These are phyloP conservation scores for Suillus occidentalis DNA, from an alignment of 768 basidiomycete genomes.

Conservation along the genomic window DNA sequence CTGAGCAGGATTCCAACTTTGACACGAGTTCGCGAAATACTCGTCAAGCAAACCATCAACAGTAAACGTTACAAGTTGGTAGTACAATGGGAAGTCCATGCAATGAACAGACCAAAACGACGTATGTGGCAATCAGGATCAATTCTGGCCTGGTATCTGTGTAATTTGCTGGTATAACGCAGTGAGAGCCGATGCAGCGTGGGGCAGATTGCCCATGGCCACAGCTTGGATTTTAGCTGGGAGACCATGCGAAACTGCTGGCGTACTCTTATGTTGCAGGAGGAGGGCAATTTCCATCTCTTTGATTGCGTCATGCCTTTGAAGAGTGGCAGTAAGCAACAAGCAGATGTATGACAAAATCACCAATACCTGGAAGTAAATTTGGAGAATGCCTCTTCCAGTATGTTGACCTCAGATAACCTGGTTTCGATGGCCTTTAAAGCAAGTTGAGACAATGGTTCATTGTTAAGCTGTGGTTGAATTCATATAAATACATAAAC, in stretches of 20 bases:
- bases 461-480: slow-evolving; percentile 6
- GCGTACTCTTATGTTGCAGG: slow-evolving; percentile 1
- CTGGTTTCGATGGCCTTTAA: background rate
- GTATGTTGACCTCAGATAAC: slow-evolving; percentile 6
- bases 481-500: background rate
- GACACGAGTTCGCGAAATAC: background rate
- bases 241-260: slow-evolving; percentile 2
- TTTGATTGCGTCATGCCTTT: slow-evolving; percentile 3
- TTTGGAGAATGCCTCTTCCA: slow-evolving; percentile 13
- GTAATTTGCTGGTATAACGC: background rate
- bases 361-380: slow-evolving; percentile 9
- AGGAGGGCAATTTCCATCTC: slow-evolving; percentile 11
- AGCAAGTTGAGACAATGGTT: slow-evolving; percentile 7
- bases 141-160: background rate
- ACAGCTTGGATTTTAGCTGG: slow-evolving; percentile 1
- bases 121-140: background rate
- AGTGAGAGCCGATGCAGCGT: slow-evolving; percentile 2
- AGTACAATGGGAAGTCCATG: background rate
- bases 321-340: background rate
- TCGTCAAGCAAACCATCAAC: background rate
- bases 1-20: background rate
- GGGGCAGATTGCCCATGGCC: slow-evolving; percentile 5
- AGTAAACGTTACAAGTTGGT: background rate
- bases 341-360: background rate
- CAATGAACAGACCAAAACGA: background rate